Conservation (phyloP, 2,329 filamentous ascomycete genomes). For the Tolypocladium paradoxum region DNA sequence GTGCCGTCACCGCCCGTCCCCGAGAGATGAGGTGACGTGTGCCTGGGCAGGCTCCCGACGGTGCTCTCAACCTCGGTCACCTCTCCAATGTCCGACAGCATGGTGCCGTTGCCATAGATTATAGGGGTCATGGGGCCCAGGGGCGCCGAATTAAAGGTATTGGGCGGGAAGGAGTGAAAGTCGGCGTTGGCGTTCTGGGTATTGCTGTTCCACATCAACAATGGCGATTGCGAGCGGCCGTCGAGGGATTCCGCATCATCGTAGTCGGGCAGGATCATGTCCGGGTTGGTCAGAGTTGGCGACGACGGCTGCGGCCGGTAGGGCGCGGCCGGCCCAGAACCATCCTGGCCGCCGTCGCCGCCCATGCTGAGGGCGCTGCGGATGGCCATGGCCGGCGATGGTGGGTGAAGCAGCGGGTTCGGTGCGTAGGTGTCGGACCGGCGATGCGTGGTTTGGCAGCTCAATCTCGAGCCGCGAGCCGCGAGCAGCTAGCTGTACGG, state of each 20-base stretch:
- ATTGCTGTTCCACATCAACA: constrained; percentile 41
- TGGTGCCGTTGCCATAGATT: constrained; percentile 59
- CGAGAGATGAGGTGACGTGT: constrained; percentile 24
- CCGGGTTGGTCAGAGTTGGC: constrained; percentile 83
- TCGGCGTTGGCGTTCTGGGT: constrained; percentile 21
- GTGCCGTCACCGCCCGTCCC: constrained; percentile 20
- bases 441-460: neutral
- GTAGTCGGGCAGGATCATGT: constrained; percentile 83
- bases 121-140: constrained; percentile 50
- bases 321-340: constrained; percentile 15
- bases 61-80: constrained; percentile 44
- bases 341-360: constrained; percentile 18
- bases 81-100: constrained; percentile 55
- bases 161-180: constrained; percentile 31
- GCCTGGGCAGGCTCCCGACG: constrained; percentile 29
- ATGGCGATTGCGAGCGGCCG: constrained; percentile 36
- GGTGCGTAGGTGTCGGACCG: neutral
- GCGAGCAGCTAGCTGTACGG: no score
- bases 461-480: neutral
- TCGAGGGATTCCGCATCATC: constrained; percentile 46
- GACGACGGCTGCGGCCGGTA: constrained; percentile 52
- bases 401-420: neutral
- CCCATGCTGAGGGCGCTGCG: constrained; percentile 14
- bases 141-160: constrained; percentile 29
- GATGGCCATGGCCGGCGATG: constrained; percentile 16